phyloP scores from a whole-genome alignment of 306 rosid genomes.

The Dicorynia guianensis region DNA sequence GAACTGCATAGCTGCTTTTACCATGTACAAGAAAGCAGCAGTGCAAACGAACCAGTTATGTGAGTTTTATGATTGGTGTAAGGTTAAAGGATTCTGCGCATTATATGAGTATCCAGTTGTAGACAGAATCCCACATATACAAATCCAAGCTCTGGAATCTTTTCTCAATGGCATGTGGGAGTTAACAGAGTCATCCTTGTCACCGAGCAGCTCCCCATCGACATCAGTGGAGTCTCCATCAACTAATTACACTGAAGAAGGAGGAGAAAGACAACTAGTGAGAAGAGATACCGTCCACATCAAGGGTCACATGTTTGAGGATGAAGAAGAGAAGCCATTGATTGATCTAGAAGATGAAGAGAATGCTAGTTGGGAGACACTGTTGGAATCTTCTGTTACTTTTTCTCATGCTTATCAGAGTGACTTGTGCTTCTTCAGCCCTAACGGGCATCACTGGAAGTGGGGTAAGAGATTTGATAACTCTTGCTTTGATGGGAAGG shows the following conservation, averaged over 20 bases:
- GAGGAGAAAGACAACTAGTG: not conserved
- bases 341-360: conserved; percentile 48
- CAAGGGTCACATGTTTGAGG: conserved; percentile 39
- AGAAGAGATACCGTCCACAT: conserved; percentile 22
- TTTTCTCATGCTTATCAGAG: conserved; percentile 34
- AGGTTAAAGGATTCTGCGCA: conserved; percentile 57
- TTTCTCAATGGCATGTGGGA: conserved; percentile 76
- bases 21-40: conserved; percentile 69
- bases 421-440: conserved; percentile 20
- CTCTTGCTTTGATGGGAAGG: not conserved
- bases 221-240: conserved; percentile 30
- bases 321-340: conserved; percentile 57
- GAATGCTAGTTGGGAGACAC: conserved; percentile 61
- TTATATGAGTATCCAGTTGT: conserved; percentile 63
- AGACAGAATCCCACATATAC: conserved; percentile 62
- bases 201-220: conserved; percentile 37
- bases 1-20: conserved; percentile 57
- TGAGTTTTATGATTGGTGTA: conserved; percentile 74
- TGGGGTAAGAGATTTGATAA: not conserved
- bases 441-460: not conserved
- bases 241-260: conserved; percentile 11
- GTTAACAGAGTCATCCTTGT: conserved; percentile 56
- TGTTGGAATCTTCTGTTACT: conserved; percentile 67
- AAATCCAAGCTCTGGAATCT: conserved; percentile 62
- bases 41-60: conserved; percentile 58